Evolutionary conservation across 164 flowering plant genomes (phyloP).

Genomic region (Magnolia sinica): DNA sequence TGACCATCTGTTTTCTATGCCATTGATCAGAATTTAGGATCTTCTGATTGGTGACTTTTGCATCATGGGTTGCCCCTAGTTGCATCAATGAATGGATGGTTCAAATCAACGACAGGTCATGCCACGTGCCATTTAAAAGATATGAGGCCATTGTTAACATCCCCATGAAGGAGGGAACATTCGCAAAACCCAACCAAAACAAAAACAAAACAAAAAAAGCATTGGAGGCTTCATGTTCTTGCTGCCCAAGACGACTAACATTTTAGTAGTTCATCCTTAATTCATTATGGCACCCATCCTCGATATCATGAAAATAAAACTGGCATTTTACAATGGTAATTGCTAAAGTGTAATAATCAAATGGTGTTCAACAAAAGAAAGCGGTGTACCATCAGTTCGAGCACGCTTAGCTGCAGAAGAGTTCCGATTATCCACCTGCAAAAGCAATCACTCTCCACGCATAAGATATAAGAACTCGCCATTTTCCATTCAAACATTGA

Average conservation of each 20-base stretch:
- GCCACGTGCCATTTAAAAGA: too few species aligned
- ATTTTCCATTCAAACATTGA: too few species aligned
- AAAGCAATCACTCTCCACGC: not conserved
- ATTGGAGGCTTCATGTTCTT: not conserved
- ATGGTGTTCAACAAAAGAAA: not conserved
- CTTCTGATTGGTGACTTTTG: too few species aligned
- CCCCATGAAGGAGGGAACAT: not conserved
- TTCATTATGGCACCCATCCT: not conserved
- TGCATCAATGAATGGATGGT: too few species aligned
- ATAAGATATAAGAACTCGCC: not conserved
- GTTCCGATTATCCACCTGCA: constrained; percentile 80
- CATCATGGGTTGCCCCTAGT: too few species aligned
- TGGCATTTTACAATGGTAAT: not conserved
- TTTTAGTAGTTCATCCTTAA: not conserved
- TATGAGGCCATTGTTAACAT: too few species aligned
- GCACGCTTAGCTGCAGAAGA: constrained; percentile 95
- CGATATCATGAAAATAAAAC: not conserved
- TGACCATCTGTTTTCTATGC: too few species aligned
- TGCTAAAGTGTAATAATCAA: not conserved
- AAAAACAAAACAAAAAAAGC: not conserved
- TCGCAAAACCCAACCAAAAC: not conserved
- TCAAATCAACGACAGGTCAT: too few species aligned
- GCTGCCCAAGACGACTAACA: not conserved
- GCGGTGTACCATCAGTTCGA: constrained; percentile 79
- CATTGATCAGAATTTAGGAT: too few species aligned